These are phyloP conservation scores for Phascolomyces articulosus DNA, from an alignment of 371 early-diverging fungal genomes.

Conservation along the genomic window DNA sequence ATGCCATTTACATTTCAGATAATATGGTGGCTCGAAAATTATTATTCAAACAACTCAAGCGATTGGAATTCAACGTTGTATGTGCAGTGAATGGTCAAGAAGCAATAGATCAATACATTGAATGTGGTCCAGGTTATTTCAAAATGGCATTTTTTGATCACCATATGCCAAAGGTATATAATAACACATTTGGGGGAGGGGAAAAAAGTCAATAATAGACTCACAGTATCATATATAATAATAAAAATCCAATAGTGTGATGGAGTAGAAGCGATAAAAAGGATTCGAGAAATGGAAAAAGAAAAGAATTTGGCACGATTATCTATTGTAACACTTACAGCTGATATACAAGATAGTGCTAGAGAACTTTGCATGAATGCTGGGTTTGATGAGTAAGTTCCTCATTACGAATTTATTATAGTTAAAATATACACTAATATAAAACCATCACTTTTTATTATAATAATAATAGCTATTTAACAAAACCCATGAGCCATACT, in stretches of 20 bases:
- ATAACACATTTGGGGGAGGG: no score
- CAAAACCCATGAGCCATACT: constrained; percentile 6
- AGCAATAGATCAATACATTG: constrained; percentile 36
- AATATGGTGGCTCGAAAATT: constrained; percentile 52
- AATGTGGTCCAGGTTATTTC: constrained; percentile 32
- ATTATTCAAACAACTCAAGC: constrained; percentile 40
- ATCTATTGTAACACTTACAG: constrained; percentile 20
- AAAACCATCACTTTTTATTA: no score
- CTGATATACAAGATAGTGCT: constrained; percentile 21
- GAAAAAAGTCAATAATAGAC: no score
- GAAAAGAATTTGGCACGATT: constrained; percentile 11
- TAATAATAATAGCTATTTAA: constrained; percentile 9
- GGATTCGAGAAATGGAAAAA: constrained; percentile 37
- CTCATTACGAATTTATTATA: no score
- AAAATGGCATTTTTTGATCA: constrained; percentile 50
- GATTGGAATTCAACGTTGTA: constrained; percentile 44
- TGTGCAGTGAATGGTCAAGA: constrained; percentile 50
- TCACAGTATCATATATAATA: neutral
- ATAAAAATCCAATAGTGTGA: constrained; percentile 33
- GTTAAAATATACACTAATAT: no score
- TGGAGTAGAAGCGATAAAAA: constrained; percentile 49
- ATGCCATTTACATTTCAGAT: constrained; percentile 13
- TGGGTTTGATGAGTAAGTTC: constrained; percentile 16
- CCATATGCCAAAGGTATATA: constrained; percentile 41
- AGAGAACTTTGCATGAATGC: constrained; percentile 15